Evolutionary conservation across 1,284 basidiomycete species (phyloP), one percentile per base, ranked within the genome.

Genomic region (Wallemia ichthyophaga): DNA sequence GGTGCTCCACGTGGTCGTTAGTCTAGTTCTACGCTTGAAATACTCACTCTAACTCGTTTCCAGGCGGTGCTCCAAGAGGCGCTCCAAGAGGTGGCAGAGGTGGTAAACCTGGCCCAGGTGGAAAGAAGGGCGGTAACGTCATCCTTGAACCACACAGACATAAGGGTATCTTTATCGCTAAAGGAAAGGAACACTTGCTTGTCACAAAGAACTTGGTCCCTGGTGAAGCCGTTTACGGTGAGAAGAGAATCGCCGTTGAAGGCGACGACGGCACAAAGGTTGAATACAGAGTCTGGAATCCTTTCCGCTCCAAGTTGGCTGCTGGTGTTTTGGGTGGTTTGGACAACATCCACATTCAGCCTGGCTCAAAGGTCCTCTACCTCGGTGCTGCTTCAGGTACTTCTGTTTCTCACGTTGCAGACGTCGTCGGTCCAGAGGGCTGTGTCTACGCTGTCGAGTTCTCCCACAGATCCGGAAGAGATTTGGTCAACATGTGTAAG

Each of bases 281-380:
- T 65, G 92, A 99, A 72, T 98, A 96, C 73, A 78, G 92, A 62
- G 94, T 98, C 31, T 99, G 92, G 92, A 99, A 99, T 74, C 94
- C 92, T 61, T 98, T 98, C 81, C 78, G 94, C 65, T 83, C 79
- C 69, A 99, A 98, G 77, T 73, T 98, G 65, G 94, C 92, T 31
- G 92, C 92, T 48, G 94, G 92, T 73, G 85, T 98, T 59, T 76
- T 98, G 61, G 88, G 89, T 67, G 94, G 92, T 69, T 75, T 99
- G 69, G 92, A 95, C 69, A 73, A 88, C 65, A 89, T 98, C 65
- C 89, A 79, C 73, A 92, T 99, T 68, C 78, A 76, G 62, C 92
- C 94, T 48, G 92, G 94, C 64, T 82, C 82, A 67, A 96, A 95
- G 75, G 92, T 98, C 54, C 74, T 99, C 60, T 99, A 98, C 73